Percentiles rank a stretch among this genome's conserved stretches.
These are phyloP conservation scores for Phytophthora cactorum DNA, from an alignment of 352 stramenopile species.

Conservation along the genomic window DNA sequence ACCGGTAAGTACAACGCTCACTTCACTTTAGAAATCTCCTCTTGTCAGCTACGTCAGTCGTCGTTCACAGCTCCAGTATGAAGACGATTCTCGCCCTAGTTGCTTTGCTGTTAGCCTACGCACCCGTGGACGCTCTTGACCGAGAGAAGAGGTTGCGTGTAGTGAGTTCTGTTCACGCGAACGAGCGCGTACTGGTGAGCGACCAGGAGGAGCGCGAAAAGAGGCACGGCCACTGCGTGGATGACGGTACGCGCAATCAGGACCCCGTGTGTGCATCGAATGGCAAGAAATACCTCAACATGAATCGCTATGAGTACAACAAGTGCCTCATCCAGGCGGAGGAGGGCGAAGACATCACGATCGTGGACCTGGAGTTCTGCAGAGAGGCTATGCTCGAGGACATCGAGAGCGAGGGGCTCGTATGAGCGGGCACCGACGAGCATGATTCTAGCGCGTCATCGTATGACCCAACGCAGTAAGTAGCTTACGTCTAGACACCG, in stretches of 20 bases:
- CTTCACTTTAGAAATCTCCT: slow-evolving; percentile 20
- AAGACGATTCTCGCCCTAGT: slow-evolving; percentile 12
- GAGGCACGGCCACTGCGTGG: slow-evolving; percentile 32
- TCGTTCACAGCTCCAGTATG: slow-evolving; percentile 11
- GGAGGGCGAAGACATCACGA: slow-evolving; percentile 33
- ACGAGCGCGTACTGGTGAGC: slow-evolving; percentile 36
- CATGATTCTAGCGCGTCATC: too few relatives aligned
- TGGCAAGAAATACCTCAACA: slow-evolving; percentile 58
- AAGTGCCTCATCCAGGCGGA: slow-evolving; percentile 48
- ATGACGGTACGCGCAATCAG: slow-evolving; percentile 48
- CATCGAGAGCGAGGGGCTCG: slow-evolving; percentile 28
- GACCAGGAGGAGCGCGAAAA: slow-evolving; percentile 27
- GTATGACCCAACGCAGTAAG: neutral
- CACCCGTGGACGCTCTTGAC: slow-evolving; percentile 24
- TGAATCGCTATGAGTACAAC: slow-evolving; percentile 56
- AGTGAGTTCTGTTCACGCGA: slow-evolving; percentile 38
- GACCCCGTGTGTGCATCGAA: slow-evolving; percentile 57
- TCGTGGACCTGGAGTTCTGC: slow-evolving; percentile 51
- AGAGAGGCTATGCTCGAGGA: slow-evolving; percentile 38
- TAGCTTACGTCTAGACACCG: neutral
- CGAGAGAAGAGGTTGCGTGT: slow-evolving; percentile 34
- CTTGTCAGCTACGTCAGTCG: slow-evolving; percentile 1
- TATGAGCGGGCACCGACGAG: neutral
- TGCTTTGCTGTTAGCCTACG: slow-evolving; percentile 14
- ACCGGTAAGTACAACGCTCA: neutral